These are phyloP conservation scores for Tolypocladium nubicola DNA, from an alignment of 2,329 filamentous ascomycete genomes.

Conservation along the genomic window DNA sequence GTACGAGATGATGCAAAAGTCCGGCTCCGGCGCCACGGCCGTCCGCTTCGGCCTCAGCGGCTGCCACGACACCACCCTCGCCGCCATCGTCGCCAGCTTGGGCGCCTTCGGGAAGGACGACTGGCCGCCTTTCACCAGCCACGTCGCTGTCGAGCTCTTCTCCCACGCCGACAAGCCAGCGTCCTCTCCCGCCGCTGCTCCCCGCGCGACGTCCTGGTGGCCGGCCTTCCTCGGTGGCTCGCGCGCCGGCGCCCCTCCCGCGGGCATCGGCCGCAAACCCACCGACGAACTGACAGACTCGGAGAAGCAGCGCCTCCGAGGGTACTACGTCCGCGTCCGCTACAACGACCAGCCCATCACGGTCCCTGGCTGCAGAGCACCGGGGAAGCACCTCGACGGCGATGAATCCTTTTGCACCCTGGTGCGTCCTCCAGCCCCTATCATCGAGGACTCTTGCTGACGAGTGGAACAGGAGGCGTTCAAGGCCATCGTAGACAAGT, in stretches of 20 bases:
- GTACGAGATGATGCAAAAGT: constrained; percentile 31
- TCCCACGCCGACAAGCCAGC: constrained; percentile 14
- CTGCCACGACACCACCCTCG: constrained; percentile 90
- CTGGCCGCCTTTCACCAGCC: constrained; percentile 92
- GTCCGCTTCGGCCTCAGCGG: constrained; percentile 73
- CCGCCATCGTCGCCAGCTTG: constrained; percentile 63
- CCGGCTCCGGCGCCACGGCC: constrained; percentile 17
- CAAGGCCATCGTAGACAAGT: constrained; percentile 85
- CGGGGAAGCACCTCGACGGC: constrained; percentile 74
- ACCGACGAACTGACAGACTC: constrained; percentile 41
- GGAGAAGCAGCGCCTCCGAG: constrained; percentile 52
- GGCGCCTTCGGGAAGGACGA: constrained; percentile 62
- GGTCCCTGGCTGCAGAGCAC: constrained; percentile 67
- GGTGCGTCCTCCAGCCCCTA: constrained; percentile 32
- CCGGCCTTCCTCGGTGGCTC: constrained; percentile 15
- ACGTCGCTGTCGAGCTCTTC: constrained; percentile 87
- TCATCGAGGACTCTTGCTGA: neutral
- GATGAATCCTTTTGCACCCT: constrained; percentile 88
- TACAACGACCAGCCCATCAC: constrained; percentile 82
- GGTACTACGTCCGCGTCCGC: constrained; percentile 78
- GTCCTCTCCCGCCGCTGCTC: neutral
- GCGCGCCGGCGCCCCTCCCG: constrained; percentile 17
- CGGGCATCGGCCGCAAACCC: constrained; percentile 50
- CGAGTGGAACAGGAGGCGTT: constrained; percentile 59
- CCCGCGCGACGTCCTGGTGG: constrained; percentile 10